Evolutionary conservation across 768 basidiomycete genomes (phyloP).

Genomic region (Boletus sensibilis): DNA sequence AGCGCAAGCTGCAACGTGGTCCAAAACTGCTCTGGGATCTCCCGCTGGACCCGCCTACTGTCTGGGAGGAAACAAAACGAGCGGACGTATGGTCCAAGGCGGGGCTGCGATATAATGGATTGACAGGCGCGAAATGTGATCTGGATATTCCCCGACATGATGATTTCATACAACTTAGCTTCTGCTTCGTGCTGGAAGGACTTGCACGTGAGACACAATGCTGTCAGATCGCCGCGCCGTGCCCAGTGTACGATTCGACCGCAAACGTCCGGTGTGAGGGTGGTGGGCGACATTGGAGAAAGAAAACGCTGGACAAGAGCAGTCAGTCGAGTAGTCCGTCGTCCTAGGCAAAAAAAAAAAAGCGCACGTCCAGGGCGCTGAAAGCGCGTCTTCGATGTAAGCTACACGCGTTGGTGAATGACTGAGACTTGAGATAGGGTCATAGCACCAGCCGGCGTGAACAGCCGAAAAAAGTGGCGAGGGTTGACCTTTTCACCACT

Average conservation of each 20-base stretch:
- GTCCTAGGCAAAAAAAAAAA: background rate
- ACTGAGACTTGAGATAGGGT: background rate
- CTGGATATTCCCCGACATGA: constrained; percentile 40
- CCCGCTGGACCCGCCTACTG: constrained; percentile 23
- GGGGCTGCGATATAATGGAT: constrained; percentile 35
- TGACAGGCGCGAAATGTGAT: constrained; percentile 38
- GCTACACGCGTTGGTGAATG: background rate
- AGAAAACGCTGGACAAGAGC: background rate
- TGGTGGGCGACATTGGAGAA: constrained; percentile 15
- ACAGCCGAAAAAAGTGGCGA: constrained; percentile 10
- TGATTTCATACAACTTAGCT: constrained; percentile 41
- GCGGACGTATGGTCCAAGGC: constrained; percentile 43
- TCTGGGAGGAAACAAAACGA: constrained; percentile 43
- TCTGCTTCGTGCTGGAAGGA: constrained; percentile 50
- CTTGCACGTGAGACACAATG: constrained; percentile 47
- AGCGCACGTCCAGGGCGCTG: background rate
- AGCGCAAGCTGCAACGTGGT: constrained; percentile 41
- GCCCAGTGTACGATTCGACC: constrained; percentile 40
- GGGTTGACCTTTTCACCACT: constrained; percentile 1
- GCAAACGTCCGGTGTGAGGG: constrained; percentile 45
- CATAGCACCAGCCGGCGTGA: background rate
- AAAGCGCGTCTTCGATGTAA: background rate
- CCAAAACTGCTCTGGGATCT: constrained; percentile 43
- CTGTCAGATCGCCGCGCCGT: constrained; percentile 37
- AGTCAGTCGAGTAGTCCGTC: background rate